Conservation (phyloP, 768 basidiomycete species). For the Boletus bicolor region DNA sequence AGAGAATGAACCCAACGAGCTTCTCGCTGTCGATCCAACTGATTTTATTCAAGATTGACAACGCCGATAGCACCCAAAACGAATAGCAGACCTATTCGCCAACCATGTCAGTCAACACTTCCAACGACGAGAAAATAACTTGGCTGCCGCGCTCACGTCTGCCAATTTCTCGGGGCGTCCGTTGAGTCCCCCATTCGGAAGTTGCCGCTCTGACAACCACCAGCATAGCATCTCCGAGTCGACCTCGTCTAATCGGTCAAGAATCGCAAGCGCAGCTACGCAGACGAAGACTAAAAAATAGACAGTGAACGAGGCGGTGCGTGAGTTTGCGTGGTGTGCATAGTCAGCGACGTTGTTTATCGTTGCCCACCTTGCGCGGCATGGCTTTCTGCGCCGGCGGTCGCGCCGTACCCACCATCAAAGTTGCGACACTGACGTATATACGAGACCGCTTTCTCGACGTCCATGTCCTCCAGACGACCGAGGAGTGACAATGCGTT, state of each 20-base stretch:
- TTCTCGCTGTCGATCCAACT: constrained; percentile 86
- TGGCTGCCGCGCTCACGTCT: constrained; percentile 61
- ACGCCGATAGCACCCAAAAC: constrained; percentile 90
- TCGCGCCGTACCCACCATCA: constrained; percentile 90
- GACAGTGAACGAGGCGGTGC: not conserved
- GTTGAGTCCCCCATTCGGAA: constrained; percentile 91
- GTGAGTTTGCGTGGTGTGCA: not conserved
- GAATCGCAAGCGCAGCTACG: constrained; percentile 80
- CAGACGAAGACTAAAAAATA: constrained; percentile 78
- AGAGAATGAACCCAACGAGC: constrained; percentile 77
- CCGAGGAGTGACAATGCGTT: constrained; percentile 80
- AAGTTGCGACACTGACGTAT: constrained; percentile 83
- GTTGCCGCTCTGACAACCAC: constrained; percentile 94
- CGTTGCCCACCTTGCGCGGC: constrained; percentile 70
- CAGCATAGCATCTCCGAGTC: constrained; percentile 79
- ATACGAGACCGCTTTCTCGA: constrained; percentile 66
- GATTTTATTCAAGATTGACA: constrained; percentile 80
- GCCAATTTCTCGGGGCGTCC: constrained; percentile 97
- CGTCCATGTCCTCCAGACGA: constrained; percentile 63
- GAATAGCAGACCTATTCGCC: constrained; percentile 77
- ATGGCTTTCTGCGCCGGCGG: constrained; percentile 88
- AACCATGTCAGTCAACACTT: not conserved
- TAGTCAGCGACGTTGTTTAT: too few relatives aligned
- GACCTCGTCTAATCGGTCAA: constrained; percentile 76
- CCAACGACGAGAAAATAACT: not conserved